Base-by-base conservation (phyloP, 225 moss, liverwort and hornwort genomes). In the Polytrichum formosum region DNA sequence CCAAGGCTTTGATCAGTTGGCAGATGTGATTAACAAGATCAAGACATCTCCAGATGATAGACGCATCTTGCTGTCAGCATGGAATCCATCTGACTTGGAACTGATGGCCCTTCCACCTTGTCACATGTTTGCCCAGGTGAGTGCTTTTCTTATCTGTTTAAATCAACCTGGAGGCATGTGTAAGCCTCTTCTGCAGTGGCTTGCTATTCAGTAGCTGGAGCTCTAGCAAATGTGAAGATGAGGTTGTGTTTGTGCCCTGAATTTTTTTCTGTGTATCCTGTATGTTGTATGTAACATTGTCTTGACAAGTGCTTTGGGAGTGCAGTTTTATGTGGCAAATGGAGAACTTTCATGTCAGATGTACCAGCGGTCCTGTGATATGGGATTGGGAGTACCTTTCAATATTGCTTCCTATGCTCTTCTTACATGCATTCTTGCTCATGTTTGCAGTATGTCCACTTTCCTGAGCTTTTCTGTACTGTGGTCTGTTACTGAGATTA, bases 341-440 rank as follows among this genome's bases (percentile, higher is more conserved):
- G 86, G 92, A 56, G 96, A 97, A 77, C 79, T 97, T 54, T 97
- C 96, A 5, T 97, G 96, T 73, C 93, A 93, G 76, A 93, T 97
- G 96, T 97, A 97, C 74, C 96, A 97, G 76, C 84, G 96, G 26
- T 97, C 96, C 22, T 93, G 96, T 84, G 96, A 97, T 37, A 97
- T 97, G 93, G 96, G 96, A 58, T 72, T 97, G 67, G 96, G 96
- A 26, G 92, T 97, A 28, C 96, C 96, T 64, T 97, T 89, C 82
- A 97, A 97, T 69, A 93, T 97, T 61, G 93, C 96, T 63, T 93
- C 92, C 21, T 97, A 97, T 78, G 85, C 96, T 35, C 90, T 97
- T 70, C 90, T 97, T 26, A 93, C 96, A 9, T 93, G 86, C 76
- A 89, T 97, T 67, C 84, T 97, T 53, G 96, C 96, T 65, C 89